These are phyloP conservation scores for Colletotrichum orchidophilum DNA, from an alignment of 2,329 filamentous ascomycete species.

Conservation along the genomic window DNA sequence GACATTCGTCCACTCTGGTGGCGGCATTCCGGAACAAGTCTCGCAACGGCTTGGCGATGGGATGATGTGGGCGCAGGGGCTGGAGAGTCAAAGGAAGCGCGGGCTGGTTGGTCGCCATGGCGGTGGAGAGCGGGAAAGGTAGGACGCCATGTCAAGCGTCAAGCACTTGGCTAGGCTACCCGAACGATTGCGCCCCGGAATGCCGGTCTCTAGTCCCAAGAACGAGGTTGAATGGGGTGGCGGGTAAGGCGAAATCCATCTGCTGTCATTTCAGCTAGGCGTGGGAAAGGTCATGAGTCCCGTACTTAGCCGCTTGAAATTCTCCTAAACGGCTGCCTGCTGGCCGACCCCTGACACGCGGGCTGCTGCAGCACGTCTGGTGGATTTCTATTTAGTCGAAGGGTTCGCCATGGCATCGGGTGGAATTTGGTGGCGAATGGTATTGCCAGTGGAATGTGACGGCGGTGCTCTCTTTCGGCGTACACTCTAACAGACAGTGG, in stretches of 20 bases:
- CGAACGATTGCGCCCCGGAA: conserved; percentile 19
- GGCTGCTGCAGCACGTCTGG: background rate
- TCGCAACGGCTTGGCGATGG: background rate
- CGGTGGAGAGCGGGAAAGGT: conserved; percentile 17
- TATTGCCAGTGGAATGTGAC: background rate
- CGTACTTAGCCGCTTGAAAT: background rate
- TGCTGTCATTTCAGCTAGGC: background rate
- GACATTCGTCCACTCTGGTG: background rate
- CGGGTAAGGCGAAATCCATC: conserved; percentile 11
- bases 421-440: background rate
- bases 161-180: too few species aligned
- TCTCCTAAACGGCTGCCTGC: conserved; percentile 6
- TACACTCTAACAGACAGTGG: background rate
- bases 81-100: background rate
- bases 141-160: background rate
- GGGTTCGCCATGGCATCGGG: background rate
- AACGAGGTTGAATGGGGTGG: conserved; percentile 9
- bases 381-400: background rate
- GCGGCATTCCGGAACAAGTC: background rate
- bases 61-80: background rate
- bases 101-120: background rate
- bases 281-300: background rate
- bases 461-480: background rate
- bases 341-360: background rate
- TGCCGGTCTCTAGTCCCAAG: conserved; percentile 7